phyloP scores from a whole-genome alignment of 2,329 filamentous ascomycete species.

The Ascochyta rabiei region DNA sequence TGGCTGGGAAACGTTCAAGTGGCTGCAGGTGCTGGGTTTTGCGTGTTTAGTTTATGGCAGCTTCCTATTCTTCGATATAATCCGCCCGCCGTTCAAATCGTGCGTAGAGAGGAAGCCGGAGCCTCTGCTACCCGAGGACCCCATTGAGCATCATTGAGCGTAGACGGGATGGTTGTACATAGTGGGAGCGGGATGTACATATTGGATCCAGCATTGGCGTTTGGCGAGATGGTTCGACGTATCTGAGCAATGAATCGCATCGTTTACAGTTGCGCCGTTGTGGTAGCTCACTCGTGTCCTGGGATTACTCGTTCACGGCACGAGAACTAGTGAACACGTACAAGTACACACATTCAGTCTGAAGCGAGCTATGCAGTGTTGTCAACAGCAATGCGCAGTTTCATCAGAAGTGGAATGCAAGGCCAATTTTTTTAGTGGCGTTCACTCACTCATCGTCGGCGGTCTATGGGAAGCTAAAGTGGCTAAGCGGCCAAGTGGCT shows the following conservation, averaged over 20 bases:
- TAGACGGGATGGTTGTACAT: background rate
- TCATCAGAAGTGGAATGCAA: no score
- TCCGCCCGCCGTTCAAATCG: constrained; percentile 78
- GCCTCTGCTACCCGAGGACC: constrained; percentile 78
- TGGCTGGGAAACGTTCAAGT: constrained; percentile 97
- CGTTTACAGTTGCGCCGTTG: background rate
- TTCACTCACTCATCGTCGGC: background rate
- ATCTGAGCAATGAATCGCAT: background rate
- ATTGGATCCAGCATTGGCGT: constrained; percentile 1
- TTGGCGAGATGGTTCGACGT: background rate
- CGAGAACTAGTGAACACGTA: no score
- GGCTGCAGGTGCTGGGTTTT: constrained; percentile 91
- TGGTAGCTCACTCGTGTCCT: no score
- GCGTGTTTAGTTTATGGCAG: constrained; percentile 92
- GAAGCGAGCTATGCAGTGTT: no score
- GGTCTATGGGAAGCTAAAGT: background rate
- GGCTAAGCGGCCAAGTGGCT: no score
- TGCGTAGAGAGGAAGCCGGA: constrained; percentile 63
- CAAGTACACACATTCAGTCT: no score
- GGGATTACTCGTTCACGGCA: no score
- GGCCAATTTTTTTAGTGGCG: no score
- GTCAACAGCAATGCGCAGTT: no score
- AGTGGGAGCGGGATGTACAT: background rate
- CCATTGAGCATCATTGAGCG: constrained; percentile 71
- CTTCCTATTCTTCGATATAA: constrained; percentile 92